Evolutionary conservation across 2,329 filamentous ascomycete species (phyloP), one percentile per base, ranked within the genome.

Genomic region (Orbilia javanica): DNA sequence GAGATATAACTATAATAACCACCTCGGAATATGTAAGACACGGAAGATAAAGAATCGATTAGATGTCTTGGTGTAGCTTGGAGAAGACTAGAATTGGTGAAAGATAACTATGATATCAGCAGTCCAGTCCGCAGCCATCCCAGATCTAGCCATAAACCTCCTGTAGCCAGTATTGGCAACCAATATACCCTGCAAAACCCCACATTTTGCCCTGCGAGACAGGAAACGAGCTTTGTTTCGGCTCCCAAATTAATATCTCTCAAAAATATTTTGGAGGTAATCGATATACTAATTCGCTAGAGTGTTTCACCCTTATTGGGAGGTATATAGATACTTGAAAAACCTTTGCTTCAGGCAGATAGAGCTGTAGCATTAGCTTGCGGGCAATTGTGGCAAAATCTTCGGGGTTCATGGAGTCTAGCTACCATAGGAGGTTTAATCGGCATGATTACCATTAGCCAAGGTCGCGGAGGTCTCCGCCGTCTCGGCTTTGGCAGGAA

Each of bases 31-130:
- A 22, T 42, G 55, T 42, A 60, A 60, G 55, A 60, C 55, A 60
- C 55, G 55, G 55, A 18, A 15, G 31, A 60, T 60, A 60, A 60
- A 60, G 55, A 20, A n/a, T 39, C 42, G 53, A 60, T 60, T 60
- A 42, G 53, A 42, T 60, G 55, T 11, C 55, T 60, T 60, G 55
- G 34, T 60, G 42, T 15, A 27, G 7, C 55, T 42, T 18, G 31
- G 34, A 25, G 34, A 20, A 42, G 2, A 42, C 31, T 42, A 39
- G 18, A 60, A 60, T 42, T 27, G 11, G 55, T 11, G 10, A 25
- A 60, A 22, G 20, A 22, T 25, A 27, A 42, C 34, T 60, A 42
- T 42, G 34, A 60, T 60, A 42, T 42, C 55, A 42, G 6, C 8
- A 13, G 20, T 60, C 42, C 34, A 5, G 18, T 27, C 31, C 20